These are phyloP conservation scores for Hericium erinaceus DNA, from an alignment of 768 basidiomycete species.

Conservation along the genomic window DNA sequence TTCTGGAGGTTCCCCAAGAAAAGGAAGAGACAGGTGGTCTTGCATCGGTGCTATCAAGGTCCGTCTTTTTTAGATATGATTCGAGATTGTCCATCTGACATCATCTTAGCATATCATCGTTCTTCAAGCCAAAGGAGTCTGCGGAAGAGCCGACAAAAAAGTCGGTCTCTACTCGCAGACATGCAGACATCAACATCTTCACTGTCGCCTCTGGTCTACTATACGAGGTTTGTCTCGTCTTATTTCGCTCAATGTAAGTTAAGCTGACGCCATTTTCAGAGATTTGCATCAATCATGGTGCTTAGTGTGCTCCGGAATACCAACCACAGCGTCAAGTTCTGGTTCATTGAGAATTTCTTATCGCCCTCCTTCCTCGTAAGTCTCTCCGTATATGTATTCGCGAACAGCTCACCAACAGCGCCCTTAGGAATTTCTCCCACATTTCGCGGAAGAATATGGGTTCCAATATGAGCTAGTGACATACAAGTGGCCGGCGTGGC, in stretches of 20 bases:
- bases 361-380: conserved; percentile 91
- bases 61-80: conserved; percentile 7
- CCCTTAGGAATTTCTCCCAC: conserved; percentile 84
- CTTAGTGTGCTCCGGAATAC: conserved; percentile 93
- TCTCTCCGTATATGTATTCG: conserved; percentile 4
- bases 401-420: neutral
- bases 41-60: conserved; percentile 49
- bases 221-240: conserved; percentile 63
- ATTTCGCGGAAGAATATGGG: conserved; percentile 81
- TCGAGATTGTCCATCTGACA: neutral
- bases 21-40: conserved; percentile 24
- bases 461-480: conserved; percentile 98
- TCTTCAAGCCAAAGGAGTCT: conserved; percentile 12
- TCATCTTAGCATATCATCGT: conserved; percentile 18
- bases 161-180: conserved; percentile 23
- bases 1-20: conserved; percentile 40
- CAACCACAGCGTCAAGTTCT: conserved; percentile 92
- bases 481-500: conserved; percentile 99
- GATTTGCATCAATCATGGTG: conserved; percentile 98
- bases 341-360: conserved; percentile 99
- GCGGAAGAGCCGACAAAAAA: conserved; percentile 10
- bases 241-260: neutral
- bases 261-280: conserved; percentile 36
- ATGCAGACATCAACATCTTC: conserved; percentile 97
- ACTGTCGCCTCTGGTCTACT: conserved; percentile 95